Evolutionary conservation across 2,329 filamentous ascomycete species (phyloP).

Genomic region (Hortaea sp.): DNA sequence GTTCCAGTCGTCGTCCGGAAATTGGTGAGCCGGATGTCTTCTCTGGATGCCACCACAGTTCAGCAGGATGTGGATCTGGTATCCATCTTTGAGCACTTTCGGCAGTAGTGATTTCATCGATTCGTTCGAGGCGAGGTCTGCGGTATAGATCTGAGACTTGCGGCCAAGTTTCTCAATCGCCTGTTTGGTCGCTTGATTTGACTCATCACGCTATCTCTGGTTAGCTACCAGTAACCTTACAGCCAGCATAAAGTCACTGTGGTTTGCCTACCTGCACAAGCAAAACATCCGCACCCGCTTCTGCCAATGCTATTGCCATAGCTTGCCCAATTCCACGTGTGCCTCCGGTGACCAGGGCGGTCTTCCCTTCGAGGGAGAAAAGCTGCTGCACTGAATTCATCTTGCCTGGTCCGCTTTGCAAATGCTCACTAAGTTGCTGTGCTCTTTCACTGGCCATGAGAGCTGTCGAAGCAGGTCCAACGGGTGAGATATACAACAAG

Average conservation of each 20-base stretch:
- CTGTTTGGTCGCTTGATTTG: constrained; percentile 48
- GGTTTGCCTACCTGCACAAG: constrained; percentile 34
- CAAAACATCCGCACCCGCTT: constrained; percentile 41
- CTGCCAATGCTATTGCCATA: constrained; percentile 41
- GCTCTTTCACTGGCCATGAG: constrained; percentile 1
- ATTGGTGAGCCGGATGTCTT: constrained; percentile 63
- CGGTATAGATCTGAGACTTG: constrained; percentile 56
- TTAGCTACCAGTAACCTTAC: not conserved
- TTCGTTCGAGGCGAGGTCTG: constrained; percentile 54
- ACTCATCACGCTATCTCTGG: constrained; percentile 41
- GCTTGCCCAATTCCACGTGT: constrained; percentile 42
- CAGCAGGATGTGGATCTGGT: constrained; percentile 64
- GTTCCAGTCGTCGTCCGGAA: constrained; percentile 69
- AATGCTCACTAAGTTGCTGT: constrained; percentile 1
- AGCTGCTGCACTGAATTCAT: constrained; percentile 32
- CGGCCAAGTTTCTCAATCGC: constrained; percentile 56
- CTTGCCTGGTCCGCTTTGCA: constrained; percentile 2
- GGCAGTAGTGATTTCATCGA: constrained; percentile 54
- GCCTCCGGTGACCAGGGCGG: constrained; percentile 40
- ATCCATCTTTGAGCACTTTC: constrained; percentile 49
- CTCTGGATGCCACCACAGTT: constrained; percentile 84
- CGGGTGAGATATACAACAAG: no score
- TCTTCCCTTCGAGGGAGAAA: constrained; percentile 41
- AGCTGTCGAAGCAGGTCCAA: not conserved
- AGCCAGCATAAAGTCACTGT: not conserved